Percentiles rank a stretch among this genome's conserved stretches.
Evolutionary conservation across 108 stramenopile genomes (phyloP).

Genomic region (Skeletonema tropicum): DNA sequence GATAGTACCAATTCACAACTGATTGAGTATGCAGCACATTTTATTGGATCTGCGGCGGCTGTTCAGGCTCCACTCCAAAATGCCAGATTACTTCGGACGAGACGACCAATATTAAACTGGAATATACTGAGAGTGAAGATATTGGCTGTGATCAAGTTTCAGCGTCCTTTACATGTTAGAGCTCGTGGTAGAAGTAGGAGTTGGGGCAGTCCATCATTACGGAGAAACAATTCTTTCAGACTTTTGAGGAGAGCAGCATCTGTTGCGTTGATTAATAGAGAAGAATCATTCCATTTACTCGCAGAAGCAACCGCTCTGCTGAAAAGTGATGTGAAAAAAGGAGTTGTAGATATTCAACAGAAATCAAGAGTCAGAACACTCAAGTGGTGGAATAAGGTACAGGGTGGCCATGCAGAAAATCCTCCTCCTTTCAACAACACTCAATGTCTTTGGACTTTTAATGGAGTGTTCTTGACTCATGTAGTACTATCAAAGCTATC

Average conservation of each 20-base stretch:
- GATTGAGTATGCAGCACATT: constrained; percentile 10
- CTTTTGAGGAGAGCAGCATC: constrained; percentile 2
- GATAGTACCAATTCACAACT: constrained; percentile 9
- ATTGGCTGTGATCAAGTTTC: constrained; percentile 13
- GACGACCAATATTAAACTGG: constrained; percentile 18
- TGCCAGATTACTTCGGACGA: background rate
- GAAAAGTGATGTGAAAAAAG: constrained; percentile 6
- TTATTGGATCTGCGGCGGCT: constrained; percentile 19
- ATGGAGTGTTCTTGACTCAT: constrained; percentile 12
- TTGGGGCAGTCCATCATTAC: background rate
- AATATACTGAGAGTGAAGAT: constrained; percentile 12
- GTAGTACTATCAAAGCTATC: constrained; percentile 10
- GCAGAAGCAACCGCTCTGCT: constrained; percentile 11
- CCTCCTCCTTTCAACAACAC: constrained; percentile 14
- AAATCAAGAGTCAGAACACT: constrained; percentile 8
- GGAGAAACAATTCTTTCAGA: constrained; percentile 4
- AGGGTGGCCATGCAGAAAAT: constrained; percentile 25
- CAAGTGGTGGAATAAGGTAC: constrained; percentile 22
- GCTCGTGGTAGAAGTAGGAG: constrained; percentile 2
- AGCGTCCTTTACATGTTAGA: constrained; percentile 2
- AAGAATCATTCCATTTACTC: constrained; percentile 10
- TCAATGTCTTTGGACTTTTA: constrained; percentile 31
- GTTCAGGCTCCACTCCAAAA: constrained; percentile 7
- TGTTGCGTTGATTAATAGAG: background rate
- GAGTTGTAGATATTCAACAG: constrained; percentile 5